These are phyloP conservation scores for Acanthochlamys bracteata DNA, from an alignment of 106 monocot genomes.

Conservation along the genomic window DNA sequence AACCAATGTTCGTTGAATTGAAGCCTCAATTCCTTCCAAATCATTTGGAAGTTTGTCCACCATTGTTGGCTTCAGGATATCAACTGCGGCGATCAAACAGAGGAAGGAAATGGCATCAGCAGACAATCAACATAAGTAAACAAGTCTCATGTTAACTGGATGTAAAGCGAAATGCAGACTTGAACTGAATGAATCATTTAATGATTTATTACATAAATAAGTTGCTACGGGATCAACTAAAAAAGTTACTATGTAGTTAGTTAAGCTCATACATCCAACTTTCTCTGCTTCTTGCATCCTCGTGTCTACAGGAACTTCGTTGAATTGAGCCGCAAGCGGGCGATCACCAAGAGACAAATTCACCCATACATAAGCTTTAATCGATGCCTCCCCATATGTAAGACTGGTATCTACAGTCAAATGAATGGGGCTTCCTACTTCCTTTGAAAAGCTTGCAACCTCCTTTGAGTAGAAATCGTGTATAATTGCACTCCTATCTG, in stretches of 20 bases:
- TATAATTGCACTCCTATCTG: slow-evolving; percentile 79
- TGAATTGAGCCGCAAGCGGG: slow-evolving; percentile 80
- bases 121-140: no score
- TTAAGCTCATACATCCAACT: slow-evolving; percentile 62
- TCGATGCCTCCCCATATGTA: slow-evolving; percentile 72
- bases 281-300: slow-evolving; percentile 81
- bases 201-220: no score
- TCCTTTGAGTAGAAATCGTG: slow-evolving; percentile 92
- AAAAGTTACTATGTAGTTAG: no score
- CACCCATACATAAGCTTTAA: slow-evolving; percentile 77
- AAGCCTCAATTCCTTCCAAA: slow-evolving; percentile 86
- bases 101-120: not conserved
- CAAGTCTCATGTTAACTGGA: no score
- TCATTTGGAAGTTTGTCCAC: slow-evolving; percentile 92
- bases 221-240: no score
- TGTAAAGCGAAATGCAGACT: no score
- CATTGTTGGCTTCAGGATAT: slow-evolving; percentile 57
- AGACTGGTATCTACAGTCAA: slow-evolving; percentile 90
- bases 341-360: slow-evolving; percentile 79
- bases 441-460: slow-evolving; percentile 62
- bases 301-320: slow-evolving; percentile 87
- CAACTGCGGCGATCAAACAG: slow-evolving; percentile 37
- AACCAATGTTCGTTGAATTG: slow-evolving; percentile 54
- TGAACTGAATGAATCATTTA: no score
- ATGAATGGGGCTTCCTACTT: slow-evolving; percentile 76